Conservation (phyloP, 345 rosid species). For the Salix caprea region DNA sequence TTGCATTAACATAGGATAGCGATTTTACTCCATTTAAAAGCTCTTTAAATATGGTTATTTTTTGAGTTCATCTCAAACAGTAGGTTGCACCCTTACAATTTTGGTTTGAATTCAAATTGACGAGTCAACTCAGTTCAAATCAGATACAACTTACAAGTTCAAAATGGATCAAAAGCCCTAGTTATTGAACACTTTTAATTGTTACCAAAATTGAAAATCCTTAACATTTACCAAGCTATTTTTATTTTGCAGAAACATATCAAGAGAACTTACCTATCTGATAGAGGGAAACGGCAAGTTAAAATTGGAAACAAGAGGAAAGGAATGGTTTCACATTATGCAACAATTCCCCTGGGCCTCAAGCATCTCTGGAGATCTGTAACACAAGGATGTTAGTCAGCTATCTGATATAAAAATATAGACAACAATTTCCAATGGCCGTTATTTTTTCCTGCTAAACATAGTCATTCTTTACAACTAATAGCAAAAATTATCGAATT, state of each 20-base stretch:
- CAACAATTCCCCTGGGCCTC: slow-evolving; percentile 71
- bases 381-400: neutral
- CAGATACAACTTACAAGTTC: neutral
- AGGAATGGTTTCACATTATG: slow-evolving; percentile 53
- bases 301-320: neutral
- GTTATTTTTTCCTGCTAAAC: neutral
- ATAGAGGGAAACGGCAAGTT: slow-evolving; percentile 12
- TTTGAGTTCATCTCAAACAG: too few species aligned
- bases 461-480: neutral
- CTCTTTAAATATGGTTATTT: neutral
- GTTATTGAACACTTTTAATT: slow-evolving; percentile 5
- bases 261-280: slow-evolving; percentile 10
- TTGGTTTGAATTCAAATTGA: neutral
- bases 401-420: neutral
- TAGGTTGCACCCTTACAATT: too few species aligned
- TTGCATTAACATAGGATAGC: too few species aligned
- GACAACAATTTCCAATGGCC: neutral
- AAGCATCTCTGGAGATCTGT: slow-evolving; percentile 50
- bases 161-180: neutral
- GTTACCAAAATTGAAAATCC: neutral
- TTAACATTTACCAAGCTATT: neutral
- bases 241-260: slow-evolving; percentile 1
- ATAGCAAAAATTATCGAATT: neutral
- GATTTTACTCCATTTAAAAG: too few species aligned
- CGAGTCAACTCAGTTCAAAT: neutral